Base-by-base conservation (phyloP, 768 basidiomycete species). In the Hericium coralloides region DNA sequence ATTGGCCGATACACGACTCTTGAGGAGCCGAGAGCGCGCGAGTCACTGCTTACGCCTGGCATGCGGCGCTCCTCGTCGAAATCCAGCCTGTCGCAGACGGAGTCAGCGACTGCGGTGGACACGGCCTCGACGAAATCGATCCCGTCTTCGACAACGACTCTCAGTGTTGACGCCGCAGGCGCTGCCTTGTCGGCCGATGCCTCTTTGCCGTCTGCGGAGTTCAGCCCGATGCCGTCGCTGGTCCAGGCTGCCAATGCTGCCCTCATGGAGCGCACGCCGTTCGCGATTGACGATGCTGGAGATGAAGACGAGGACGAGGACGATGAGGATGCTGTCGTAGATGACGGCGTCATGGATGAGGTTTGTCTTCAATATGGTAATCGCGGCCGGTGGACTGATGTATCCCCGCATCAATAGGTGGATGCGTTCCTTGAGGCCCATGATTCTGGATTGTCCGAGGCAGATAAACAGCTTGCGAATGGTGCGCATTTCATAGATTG, bases 381-480 rank as follows among this genome's bases (percentile, higher is more conserved):
- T 6, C 22, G 12, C 37, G 26, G 14, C 36, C 36, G 20, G 52
- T 39, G 2, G 10, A 37, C 31, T 56, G 14, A 53, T 25, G 36
- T 5, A 31, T n/a, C n/a, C n/a, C n/a, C n/a, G n/a, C 25, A 39
- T 9, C 15, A 31, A 18, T 61, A 88, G 85, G 90, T 94, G 55
- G 93, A 95, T 66, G 93, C 92, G 0, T 95, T 95, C 79, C 75
- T 98, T 47, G 93, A 97, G 65, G 94, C 91, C 2, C 90, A 98
- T 68, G 94, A 92, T 71, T 84, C 87, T 7, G 89, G 90, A 17
- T 73, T 92, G 54, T 83, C 85, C 3, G 87, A 89, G 58, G 89
- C 83, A 3, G 88, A 93, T 65, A 83, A 86, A 68, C 80, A 82
- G 61, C 79, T 87, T 20, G 87, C 87, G 7, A 84, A 86, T 71